Percentiles rank a stretch among this genome's conserved stretches.
phyloP scores from a whole-genome alignment of 805 yeast genomes.

The Candida insectalens region DNA sequence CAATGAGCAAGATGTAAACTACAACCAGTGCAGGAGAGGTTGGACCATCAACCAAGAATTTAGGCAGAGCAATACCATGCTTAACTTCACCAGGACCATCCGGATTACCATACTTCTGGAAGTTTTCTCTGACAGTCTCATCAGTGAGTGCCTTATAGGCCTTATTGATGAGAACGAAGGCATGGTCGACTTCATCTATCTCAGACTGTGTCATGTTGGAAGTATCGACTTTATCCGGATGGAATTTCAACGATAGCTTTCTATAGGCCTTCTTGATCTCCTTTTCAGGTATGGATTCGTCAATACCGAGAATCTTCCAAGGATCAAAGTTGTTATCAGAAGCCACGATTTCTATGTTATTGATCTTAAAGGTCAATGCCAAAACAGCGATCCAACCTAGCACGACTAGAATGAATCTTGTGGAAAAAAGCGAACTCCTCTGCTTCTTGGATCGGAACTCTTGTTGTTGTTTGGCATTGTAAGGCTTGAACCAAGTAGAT shows the following conservation, averaged over 20 bases:
- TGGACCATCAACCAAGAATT: conserved; percentile 77
- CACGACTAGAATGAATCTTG: conserved; percentile 17
- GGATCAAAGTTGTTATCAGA: conserved; percentile 67
- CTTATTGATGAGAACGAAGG: conserved; percentile 71
- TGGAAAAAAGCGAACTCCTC: conserved; percentile 27
- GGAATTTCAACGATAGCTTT: conserved; percentile 78
- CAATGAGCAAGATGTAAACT: conserved; percentile 62
- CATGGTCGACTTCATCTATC: conserved; percentile 53
- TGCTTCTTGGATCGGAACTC: conserved; percentile 19
- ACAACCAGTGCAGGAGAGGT: conserved; percentile 55
- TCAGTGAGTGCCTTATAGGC: conserved; percentile 96
- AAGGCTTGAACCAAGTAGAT: conserved; percentile 26
- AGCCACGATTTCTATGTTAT: conserved; percentile 35
- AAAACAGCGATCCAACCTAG: conserved; percentile 57
- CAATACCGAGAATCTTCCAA: conserved; percentile 71
- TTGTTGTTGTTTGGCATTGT: conserved; percentile 22
- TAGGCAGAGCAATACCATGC: conserved; percentile 94
- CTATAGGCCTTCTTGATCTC: conserved; percentile 78
- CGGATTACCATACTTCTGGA: conserved; percentile 86
- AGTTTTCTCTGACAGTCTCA: conserved; percentile 74
- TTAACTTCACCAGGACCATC: conserved; percentile 90
- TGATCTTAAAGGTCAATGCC: conserved; percentile 29
- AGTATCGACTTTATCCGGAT: conserved; percentile 84
- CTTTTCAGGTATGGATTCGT: conserved; percentile 57
- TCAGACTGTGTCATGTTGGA: conserved; percentile 47